These are phyloP conservation scores for Xylaria hypoxylon DNA, from an alignment of 2,329 filamentous ascomycete species.

Conservation along the genomic window DNA sequence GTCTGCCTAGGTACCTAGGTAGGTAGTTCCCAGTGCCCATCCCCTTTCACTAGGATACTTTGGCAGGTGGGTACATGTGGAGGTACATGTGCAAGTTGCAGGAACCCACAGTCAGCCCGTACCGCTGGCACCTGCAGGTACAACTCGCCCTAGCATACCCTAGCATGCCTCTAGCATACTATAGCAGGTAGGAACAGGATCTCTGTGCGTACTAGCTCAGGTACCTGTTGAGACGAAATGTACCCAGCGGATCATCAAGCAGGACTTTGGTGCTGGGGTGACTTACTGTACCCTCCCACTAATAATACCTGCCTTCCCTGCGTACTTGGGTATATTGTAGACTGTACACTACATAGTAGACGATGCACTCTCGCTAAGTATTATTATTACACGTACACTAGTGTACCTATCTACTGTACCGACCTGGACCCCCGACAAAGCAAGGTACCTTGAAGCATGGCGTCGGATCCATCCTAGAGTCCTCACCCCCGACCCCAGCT, in stretches of 20 bases:
- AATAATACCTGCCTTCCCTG: not conserved
- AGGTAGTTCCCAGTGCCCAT: conserved; percentile 15
- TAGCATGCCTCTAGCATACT: no score
- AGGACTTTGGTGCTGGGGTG: conserved; percentile 17
- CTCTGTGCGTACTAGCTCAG: conserved; percentile 19
- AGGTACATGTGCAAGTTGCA: conserved; percentile 38
- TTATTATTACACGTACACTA: conserved; percentile 32
- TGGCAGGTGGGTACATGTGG: conserved; percentile 36
- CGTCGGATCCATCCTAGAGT: conserved; percentile 20
- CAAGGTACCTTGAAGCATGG: conserved; percentile 26
- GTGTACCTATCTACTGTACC: conserved; percentile 13
- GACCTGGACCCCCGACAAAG: conserved; percentile 19
- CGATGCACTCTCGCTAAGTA: conserved; percentile 16
- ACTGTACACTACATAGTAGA: conserved; percentile 8
- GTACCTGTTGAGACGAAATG: conserved; percentile 25
- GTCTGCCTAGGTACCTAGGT: conserved; percentile 1
- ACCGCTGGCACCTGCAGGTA: conserved; percentile 41
- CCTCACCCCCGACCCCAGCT: conserved; percentile 34
- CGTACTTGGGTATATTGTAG: conserved; percentile 24
- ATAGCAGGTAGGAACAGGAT: conserved; percentile 29
- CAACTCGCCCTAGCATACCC: conserved; percentile 28
- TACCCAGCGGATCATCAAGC: conserved; percentile 31
- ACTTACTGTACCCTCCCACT: conserved; percentile 32
- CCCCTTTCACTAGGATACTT: conserved; percentile 29
- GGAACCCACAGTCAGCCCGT: conserved; percentile 41